phyloP scores from a whole-genome alignment of 148 eudicot genomes.

The Rhododendron williamsianum region DNA sequence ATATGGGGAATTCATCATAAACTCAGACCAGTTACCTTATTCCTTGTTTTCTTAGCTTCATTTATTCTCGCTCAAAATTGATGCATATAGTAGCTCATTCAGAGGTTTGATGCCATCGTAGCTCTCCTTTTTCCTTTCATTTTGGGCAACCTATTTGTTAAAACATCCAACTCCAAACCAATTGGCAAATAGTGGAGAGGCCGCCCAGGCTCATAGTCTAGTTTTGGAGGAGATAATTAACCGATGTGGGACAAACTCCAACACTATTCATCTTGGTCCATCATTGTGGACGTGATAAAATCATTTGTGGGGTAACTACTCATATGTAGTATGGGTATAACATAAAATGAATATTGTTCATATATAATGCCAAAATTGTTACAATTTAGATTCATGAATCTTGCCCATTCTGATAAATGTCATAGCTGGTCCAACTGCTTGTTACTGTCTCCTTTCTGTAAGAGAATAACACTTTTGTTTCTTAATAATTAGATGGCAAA shows the following conservation, averaged over 20 bases:
- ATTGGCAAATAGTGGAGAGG: too few relatives aligned
- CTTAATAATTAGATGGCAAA: constrained; percentile 60
- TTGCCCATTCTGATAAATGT: constrained; percentile 3
- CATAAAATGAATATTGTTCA: neutral
- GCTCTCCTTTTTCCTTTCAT: neutral
- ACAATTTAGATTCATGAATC: neutral
- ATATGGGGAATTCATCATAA: neutral
- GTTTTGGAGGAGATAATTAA: too few relatives aligned
- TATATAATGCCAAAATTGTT: neutral
- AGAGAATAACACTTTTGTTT: neutral
- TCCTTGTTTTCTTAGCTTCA: neutral
- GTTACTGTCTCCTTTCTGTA: neutral
- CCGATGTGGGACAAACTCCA: too few relatives aligned
- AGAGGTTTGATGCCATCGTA: neutral
- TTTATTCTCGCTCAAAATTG: neutral
- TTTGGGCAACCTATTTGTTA: too few relatives aligned
- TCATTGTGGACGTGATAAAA: neutral
- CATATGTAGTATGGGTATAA: neutral
- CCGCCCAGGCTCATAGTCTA: too few relatives aligned
- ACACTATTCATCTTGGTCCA: neutral
- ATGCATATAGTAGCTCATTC: neutral
- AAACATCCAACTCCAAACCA: too few relatives aligned
- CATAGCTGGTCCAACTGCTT: constrained; percentile 7
- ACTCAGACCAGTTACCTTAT: neutral
- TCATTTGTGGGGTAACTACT: neutral